Conservation (phyloP, 2,329 filamentous ascomycete genomes). For the Ascochyta koolunga region DNA sequence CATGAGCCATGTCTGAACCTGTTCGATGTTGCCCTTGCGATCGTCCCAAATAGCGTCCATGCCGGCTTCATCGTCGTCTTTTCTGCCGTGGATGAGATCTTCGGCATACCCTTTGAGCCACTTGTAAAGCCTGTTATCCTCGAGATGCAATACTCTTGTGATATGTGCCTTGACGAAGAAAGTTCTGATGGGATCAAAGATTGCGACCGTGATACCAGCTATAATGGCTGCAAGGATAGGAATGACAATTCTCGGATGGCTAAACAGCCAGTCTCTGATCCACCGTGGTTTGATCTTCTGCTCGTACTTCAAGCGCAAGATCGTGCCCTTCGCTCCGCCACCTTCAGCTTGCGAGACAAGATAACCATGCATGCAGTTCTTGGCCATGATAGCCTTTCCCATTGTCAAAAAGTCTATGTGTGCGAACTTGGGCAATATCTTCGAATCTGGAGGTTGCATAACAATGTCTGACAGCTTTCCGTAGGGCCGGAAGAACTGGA, state of each 20-base stretch:
- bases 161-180: conserved; percentile 92
- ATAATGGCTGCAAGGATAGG: conserved; percentile 80
- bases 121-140: conserved; percentile 73
- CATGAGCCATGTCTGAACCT: conserved; percentile 83
- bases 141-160: conserved; percentile 74
- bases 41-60: conserved; percentile 88
- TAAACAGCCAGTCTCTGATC: conserved; percentile 85
- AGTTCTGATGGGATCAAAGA: conserved; percentile 93
- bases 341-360: conserved; percentile 70
- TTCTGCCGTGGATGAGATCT: conserved; percentile 67
- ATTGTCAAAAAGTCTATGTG: conserved; percentile 76
- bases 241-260: conserved; percentile 86
- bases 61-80: conserved; percentile 67
- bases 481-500: conserved; percentile 85
- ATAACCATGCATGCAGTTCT: conserved; percentile 90
- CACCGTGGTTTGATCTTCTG: conserved; percentile 76
- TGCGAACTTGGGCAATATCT: conserved; percentile 80
- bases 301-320: conserved; percentile 83
- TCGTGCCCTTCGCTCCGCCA: conserved; percentile 76
- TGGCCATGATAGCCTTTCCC: conserved; percentile 82
- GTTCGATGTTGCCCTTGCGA: conserved; percentile 78
- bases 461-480: conserved; percentile 89
- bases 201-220: conserved; percentile 79
- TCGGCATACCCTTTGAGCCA: conserved; percentile 80
- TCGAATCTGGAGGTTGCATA: conserved; percentile 83